Base-by-base conservation (phyloP, 139 green algal species). In the Coelastrella sp. region DNA sequence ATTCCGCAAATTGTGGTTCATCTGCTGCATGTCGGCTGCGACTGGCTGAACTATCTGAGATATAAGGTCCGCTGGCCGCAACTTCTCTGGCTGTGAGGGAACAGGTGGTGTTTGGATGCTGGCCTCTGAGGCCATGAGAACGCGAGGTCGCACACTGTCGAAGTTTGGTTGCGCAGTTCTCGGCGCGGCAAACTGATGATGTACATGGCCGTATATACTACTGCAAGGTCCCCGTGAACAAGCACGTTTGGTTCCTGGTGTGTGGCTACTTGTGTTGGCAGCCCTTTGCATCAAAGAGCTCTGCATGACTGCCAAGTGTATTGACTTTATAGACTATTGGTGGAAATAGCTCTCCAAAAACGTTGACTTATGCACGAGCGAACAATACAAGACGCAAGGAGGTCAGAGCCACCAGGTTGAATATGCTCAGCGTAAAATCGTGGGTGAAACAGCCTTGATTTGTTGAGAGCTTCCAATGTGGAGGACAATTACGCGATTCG, bases 1-100 rank as follows among this genome's bases (percentile, higher is more conserved):
- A 87, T 97, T 95, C 57, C 89, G 92, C 73, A 99, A 90, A 92
- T 98, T 99, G 73, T 91, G 82, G 79, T 96, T 96, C 92, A 98
- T 95, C 77, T 94, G 85, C 73, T 97, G 93, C 96, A 99, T 97
- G 90, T 99, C 98, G 3, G 54, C 75, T 7, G 81, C 82, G 10
- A 98, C 97, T 2, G 97, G 97, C 6, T 86, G 58, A 4, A 95
- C 56, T 22, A 98, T 96, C 4, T 95, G 85, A 19, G 68, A 68
- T 14, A 96, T 91, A 16, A 95, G 76, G 60, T 93, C 73, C 60
- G 81, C 73, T 59, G 82, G 89, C 13, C 59, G 79, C 65, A 73
- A 56, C 58, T 80, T 80, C 7, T 57, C 74, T 59, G 74, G 74
- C n/a, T 80, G 22, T 32, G 22, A 16, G 8, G 23, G 74, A 58